Evolutionary conservation across 495 filamentous ascomycete genomes (phyloP).

Genomic region (Saxophila tyrrhenica): DNA sequence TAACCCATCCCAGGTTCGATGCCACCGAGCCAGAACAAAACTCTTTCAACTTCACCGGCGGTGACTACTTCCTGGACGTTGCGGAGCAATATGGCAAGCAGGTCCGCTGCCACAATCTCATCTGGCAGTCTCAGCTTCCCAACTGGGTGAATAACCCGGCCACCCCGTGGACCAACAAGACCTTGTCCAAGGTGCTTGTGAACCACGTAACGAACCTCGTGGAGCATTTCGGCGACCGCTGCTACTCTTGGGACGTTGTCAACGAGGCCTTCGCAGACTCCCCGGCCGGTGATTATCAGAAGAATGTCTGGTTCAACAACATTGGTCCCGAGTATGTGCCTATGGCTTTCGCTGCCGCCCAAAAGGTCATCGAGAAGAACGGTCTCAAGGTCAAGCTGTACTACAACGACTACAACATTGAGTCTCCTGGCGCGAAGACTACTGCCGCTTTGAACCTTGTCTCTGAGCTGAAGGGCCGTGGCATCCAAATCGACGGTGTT

Average conservation of each 20-base stretch:
- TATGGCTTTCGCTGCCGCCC: slow-evolving; percentile 25
- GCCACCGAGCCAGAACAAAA: slow-evolving; percentile 34
- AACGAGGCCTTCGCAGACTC: slow-evolving; percentile 30
- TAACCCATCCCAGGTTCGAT: slow-evolving; percentile 27
- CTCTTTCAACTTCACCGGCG: slow-evolving; percentile 28
- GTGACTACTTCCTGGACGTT: slow-evolving; percentile 21
- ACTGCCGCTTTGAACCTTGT: slow-evolving; percentile 37
- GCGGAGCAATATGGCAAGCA: slow-evolving; percentile 16
- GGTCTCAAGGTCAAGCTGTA: slow-evolving; percentile 39
- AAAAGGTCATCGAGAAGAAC: slow-evolving; percentile 31
- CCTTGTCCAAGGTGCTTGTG: slow-evolving; percentile 21
- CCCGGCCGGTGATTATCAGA: slow-evolving; percentile 22
- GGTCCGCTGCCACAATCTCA: slow-evolving; percentile 29
- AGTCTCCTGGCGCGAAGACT: slow-evolving; percentile 42
- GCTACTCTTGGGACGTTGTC: slow-evolving; percentile 32
- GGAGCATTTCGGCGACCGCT: slow-evolving; percentile 22
- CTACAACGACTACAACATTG: slow-evolving; percentile 60
- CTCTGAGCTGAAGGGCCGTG: slow-evolving; percentile 34
- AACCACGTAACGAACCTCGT: slow-evolving; percentile 28
- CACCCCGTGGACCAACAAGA: slow-evolving; percentile 19
- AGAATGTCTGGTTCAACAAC: slow-evolving; percentile 20
- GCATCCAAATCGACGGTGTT: slow-evolving; percentile 49
- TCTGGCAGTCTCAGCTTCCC: slow-evolving; percentile 28
- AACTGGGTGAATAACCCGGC: slow-evolving; percentile 23
- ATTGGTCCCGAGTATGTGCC: slow-evolving; percentile 26